Evolutionary conservation across 208 protist genomes (phyloP).

Genomic region (Trypanosoma brucei): DNA sequence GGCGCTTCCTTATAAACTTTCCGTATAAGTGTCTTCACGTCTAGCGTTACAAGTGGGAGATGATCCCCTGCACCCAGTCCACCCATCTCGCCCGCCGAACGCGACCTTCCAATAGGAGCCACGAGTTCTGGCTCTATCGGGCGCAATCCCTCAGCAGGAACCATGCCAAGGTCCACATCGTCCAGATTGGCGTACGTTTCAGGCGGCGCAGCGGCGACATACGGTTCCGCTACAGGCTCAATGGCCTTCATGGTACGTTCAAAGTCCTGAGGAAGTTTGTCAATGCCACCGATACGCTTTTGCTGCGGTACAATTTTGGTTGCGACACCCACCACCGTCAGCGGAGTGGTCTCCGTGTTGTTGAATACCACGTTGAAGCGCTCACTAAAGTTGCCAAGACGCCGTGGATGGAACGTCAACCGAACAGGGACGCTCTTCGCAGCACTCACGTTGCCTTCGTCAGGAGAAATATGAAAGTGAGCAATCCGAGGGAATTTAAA

Average conservation of each 20-base stretch:
- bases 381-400: conserved; percentile 68
- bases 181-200: conserved; percentile 13
- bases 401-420: conserved; percentile 79
- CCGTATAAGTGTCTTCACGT: conserved; percentile 76
- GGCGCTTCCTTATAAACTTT: conserved; percentile 78
- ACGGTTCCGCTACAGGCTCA: conserved; percentile 1
- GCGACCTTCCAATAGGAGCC: conserved; percentile 1
- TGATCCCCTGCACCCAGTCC: conserved; percentile 24
- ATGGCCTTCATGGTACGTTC: conserved; percentile 15
- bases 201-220: not conserved
- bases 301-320: conserved; percentile 21
- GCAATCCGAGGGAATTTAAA: conserved; percentile 69
- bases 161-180: conserved; percentile 82
- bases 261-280: conserved; percentile 69
- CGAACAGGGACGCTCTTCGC: conserved; percentile 34
- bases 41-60: conserved; percentile 56
- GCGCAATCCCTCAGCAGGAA: conserved; percentile 67
- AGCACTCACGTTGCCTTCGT: conserved; percentile 44
- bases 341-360: conserved; percentile 35
- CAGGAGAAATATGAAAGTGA: conserved; percentile 64
- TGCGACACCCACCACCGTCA: conserved; percentile 61
- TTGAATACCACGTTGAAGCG: conserved; percentile 68
- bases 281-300: conserved; percentile 26
- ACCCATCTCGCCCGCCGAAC: conserved; percentile 22
- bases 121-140: conserved; percentile 44